Evolutionary conservation across 352 stramenopile genomes (phyloP).

Genomic region (Globisporangium radiosum): DNA sequence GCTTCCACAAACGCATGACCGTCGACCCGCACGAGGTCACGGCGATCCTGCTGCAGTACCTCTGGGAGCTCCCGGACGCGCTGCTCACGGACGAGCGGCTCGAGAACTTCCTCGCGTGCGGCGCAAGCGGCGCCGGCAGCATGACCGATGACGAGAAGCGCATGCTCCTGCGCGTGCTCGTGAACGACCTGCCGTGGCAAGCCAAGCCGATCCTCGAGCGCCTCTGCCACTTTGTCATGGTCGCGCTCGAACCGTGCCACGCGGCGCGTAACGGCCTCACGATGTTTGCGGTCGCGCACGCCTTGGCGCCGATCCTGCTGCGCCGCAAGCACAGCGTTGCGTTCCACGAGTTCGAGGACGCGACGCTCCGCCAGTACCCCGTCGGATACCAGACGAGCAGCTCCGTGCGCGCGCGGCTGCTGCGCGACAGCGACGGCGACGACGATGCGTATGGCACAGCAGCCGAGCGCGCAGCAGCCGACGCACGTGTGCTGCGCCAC

Average conservation of each 20-base stretch:
- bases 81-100: constrained; percentile 67
- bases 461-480: constrained; percentile 23
- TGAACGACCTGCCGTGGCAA: constrained; percentile 80
- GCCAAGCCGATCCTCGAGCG: constrained; percentile 71
- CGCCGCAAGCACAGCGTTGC: constrained; percentile 36
- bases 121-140: constrained; percentile 17
- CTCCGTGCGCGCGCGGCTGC: constrained; percentile 45
- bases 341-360: constrained; percentile 74
- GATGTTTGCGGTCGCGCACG: constrained; percentile 57
- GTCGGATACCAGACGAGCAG: constrained; percentile 52
- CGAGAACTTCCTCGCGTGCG: constrained; percentile 64
- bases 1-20: constrained; percentile 78
- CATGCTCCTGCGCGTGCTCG: constrained; percentile 54
- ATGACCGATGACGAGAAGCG: constrained; percentile 52
- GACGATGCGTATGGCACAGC: constrained; percentile 33
- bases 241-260: constrained; percentile 50
- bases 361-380: constrained; percentile 60
- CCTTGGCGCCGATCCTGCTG: constrained; percentile 59
- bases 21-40: constrained; percentile 76
- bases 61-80: constrained; percentile 77
- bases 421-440: constrained; percentile 37
- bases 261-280: constrained; percentile 63
- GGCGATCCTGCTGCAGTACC: constrained; percentile 72
- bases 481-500: constrained; percentile 40
- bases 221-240: constrained; percentile 56